These are phyloP conservation scores for Tulasnella sp. DNA, from an alignment of 768 basidiomycete species.

Conservation along the genomic window DNA sequence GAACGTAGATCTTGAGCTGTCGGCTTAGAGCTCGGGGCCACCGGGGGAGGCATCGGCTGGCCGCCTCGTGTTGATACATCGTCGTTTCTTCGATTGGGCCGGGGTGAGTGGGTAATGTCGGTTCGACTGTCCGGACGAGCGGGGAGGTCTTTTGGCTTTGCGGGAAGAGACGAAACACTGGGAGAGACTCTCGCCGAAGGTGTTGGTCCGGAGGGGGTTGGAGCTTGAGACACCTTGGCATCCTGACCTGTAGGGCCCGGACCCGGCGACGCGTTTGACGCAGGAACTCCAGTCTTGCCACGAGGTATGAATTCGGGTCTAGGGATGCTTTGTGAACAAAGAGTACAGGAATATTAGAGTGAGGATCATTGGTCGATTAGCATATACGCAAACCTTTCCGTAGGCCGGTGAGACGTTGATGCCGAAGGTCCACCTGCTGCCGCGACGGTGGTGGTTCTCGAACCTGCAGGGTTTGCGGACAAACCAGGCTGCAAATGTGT, in stretches of 20 bases:
- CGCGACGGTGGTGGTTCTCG: background rate
- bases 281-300: background rate
- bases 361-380: too few species aligned
- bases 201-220: background rate
- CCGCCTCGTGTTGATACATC: background rate
- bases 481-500: background rate
- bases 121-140: background rate
- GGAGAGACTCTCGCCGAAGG: background rate
- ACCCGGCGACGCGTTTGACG: background rate
- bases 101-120: slow-evolving; percentile 5
- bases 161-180: background rate
- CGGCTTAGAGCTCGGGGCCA: slow-evolving; percentile 14
- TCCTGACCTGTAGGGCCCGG: background rate
- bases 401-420: background rate
- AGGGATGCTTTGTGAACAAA: background rate
- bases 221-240: background rate
- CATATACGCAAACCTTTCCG: background rate
- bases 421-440: background rate
- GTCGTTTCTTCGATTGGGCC: background rate
- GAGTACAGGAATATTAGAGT: too few species aligned
- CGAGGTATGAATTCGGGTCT: background rate
- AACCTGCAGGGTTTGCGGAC: background rate
- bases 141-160: background rate
- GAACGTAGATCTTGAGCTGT: slow-evolving; percentile 12
- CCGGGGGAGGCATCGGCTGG: slow-evolving; percentile 14